Conservation (phyloP, 805 yeast species). For the Myxozyma neotropica region DNA sequence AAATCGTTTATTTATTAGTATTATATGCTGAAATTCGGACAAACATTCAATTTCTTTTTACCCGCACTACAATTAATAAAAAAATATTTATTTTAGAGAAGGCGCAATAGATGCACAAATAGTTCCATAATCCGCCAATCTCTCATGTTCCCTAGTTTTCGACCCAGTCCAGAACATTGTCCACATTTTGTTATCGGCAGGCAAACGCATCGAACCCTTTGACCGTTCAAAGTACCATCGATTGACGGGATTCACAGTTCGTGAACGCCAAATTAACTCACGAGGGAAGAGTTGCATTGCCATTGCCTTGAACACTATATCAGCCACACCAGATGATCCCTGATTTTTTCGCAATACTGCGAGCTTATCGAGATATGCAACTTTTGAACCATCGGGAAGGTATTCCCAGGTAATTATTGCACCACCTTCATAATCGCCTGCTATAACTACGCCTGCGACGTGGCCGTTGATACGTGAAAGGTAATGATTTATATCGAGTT, state of each 20-base stretch:
- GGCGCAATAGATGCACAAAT: constrained; percentile 63
- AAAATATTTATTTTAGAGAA: constrained; percentile 45
- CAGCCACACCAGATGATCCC: constrained; percentile 93
- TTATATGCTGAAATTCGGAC: no score
- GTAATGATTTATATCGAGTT: constrained; percentile 68
- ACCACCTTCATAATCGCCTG: constrained; percentile 94
- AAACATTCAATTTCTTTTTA: no score
- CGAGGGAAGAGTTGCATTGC: constrained; percentile 62
- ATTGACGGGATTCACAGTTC: constrained; percentile 85
- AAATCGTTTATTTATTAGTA: background rate
- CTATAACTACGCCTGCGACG: constrained; percentile 76
- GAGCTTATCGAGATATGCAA: constrained; percentile 90
- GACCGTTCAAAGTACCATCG: constrained; percentile 97
- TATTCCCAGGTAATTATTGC: constrained; percentile 88
- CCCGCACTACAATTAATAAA: no score
- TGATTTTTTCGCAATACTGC: constrained; percentile 83
- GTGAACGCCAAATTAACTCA: constrained; percentile 88
- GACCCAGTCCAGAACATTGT: constrained; percentile 27
- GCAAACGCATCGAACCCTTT: constrained; percentile 26
- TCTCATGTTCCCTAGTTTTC: constrained; percentile 37
- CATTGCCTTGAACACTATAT: constrained; percentile 83
- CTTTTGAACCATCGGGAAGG: constrained; percentile 43
- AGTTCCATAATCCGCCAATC: constrained; percentile 52
- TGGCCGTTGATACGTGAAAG: constrained; percentile 62
- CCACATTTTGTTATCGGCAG: constrained; percentile 14